Evolutionary conservation across 2,329 filamentous ascomycete species (phyloP).

Genomic region (Scolecobasidium constrictum): DNA sequence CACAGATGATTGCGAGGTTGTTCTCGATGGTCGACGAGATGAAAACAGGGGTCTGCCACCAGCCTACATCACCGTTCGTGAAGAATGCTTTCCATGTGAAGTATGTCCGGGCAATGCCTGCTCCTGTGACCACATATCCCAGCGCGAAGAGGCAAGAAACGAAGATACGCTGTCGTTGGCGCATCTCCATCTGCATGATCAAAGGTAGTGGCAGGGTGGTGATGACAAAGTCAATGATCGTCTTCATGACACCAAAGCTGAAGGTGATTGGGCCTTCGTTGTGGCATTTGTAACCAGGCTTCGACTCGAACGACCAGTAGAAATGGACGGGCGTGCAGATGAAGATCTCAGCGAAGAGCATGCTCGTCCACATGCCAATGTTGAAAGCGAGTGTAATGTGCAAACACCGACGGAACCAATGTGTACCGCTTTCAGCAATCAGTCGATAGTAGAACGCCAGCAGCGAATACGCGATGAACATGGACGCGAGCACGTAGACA

Average conservation of each 20-base stretch:
- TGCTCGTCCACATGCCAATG: neutral
- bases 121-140: slow-evolving; percentile 6
- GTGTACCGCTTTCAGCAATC: neutral
- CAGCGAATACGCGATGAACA: slow-evolving; percentile 3
- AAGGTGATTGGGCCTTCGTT: slow-evolving; percentile 6
- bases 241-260: slow-evolving; percentile 3
- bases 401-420: slow-evolving; percentile 2
- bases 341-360: slow-evolving; percentile 9
- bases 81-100: slow-evolving; percentile 8
- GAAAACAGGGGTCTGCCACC: slow-evolving; percentile 8
- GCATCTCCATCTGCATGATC: slow-evolving; percentile 7
- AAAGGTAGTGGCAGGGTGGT: slow-evolving; percentile 9
- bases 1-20: slow-evolving; percentile 9
- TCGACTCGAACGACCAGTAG: slow-evolving; percentile 3
- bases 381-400: slow-evolving; percentile 7
- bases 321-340: slow-evolving; percentile 6
- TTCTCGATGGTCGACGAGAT: slow-evolving; percentile 5
- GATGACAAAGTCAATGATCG: slow-evolving; percentile 1
- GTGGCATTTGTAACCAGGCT: slow-evolving; percentile 1
- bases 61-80: slow-evolving; percentile 1
- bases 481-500: slow-evolving; percentile 2
- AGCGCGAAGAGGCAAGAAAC: slow-evolving; percentile 4
- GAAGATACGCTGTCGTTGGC: slow-evolving; percentile 5
- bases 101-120: slow-evolving; percentile 3
- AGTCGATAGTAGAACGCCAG: slow-evolving; percentile 10